These are phyloP conservation scores for Coemansia sp. DNA, from an alignment of 192 early-diverging fungal species.

Conservation along the genomic window DNA sequence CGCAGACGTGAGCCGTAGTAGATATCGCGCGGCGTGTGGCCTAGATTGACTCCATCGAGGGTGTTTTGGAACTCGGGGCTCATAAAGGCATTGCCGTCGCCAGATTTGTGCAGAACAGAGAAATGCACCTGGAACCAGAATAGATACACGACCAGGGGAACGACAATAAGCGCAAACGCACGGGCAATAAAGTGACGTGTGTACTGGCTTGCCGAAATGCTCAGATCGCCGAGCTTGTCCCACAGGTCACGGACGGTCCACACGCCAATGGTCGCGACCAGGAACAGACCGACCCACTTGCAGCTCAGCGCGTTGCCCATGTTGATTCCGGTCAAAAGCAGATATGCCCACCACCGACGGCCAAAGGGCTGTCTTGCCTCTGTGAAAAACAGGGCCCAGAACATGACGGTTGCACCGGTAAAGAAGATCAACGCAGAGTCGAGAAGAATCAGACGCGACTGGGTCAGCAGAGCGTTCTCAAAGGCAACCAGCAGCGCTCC, in stretches of 20 bases:
- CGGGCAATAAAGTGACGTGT: conserved; percentile 79
- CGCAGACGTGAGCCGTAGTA: conserved; percentile 51
- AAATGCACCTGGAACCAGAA: conserved; percentile 91
- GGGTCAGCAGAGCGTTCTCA: conserved; percentile 87
- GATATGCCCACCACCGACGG: conserved; percentile 82
- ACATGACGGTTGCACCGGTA: conserved; percentile 38
- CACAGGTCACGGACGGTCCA: conserved; percentile 85
- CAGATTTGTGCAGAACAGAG: conserved; percentile 67
- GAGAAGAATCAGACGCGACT: conserved; percentile 87
- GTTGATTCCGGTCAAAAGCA: conserved; percentile 78
- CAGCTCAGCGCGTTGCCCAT: conserved; percentile 72
- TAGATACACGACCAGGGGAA: conserved; percentile 80
- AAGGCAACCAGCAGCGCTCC: conserved; percentile 80
- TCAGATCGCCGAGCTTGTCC: conserved; percentile 74
- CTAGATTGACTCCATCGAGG: conserved; percentile 62
- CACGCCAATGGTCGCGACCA: conserved; percentile 80
- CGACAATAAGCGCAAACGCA: conserved; percentile 74
- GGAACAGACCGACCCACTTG: conserved; percentile 96
- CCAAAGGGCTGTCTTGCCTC: conserved; percentile 1
- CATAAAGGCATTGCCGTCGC: conserved; percentile 94
- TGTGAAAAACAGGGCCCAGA: not conserved
- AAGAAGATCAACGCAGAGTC: conserved; percentile 86
- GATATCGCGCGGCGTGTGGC: conserved; percentile 50
- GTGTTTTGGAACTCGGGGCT: conserved; percentile 83
- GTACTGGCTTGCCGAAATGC: conserved; percentile 56